Evolutionary conservation across 202 grass and related monocot genomes (phyloP).

Genomic region (Sporobolus alterniflorus): DNA sequence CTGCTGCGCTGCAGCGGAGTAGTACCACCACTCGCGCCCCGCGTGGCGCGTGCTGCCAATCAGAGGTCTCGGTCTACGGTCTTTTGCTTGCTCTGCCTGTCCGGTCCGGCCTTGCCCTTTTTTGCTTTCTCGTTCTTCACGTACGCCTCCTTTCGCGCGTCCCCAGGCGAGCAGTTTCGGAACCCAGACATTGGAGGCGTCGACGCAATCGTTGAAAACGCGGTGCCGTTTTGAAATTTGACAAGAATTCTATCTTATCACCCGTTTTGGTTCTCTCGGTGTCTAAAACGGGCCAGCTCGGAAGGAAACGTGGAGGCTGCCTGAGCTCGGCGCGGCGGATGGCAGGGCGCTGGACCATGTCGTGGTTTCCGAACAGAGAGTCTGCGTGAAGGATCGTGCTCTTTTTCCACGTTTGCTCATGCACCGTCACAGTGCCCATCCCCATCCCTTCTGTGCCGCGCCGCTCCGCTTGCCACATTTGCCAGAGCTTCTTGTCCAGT

Average conservation of each 20-base stretch:
- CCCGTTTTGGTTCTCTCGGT: background rate
- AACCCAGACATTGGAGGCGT: conserved; percentile 16
- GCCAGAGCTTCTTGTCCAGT: background rate
- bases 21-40: background rate
- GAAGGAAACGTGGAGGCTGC: background rate
- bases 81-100: background rate
- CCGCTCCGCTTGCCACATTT: background rate
- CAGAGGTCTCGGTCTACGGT: conserved; percentile 6
- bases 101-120: background rate
- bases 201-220: conserved; percentile 25
- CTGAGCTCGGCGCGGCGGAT: background rate
- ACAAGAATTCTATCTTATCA: too few relatives aligned
- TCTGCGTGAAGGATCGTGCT: background rate
- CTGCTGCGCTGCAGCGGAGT: background rate
- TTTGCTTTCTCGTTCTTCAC: conserved; percentile 35
- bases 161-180: conserved; percentile 18
- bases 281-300: too few relatives aligned
- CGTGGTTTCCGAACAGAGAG: background rate
- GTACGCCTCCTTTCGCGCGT: conserved; percentile 24
- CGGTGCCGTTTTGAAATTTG: too few relatives aligned
- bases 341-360: background rate
- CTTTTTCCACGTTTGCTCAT: background rate
- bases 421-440: background rate
- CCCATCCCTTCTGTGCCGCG: background rate
- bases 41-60: conserved; percentile 13